Evolutionary conservation across 192 early-diverging fungal species (phyloP).

Genomic region (Umbelopsis isabellina): DNA sequence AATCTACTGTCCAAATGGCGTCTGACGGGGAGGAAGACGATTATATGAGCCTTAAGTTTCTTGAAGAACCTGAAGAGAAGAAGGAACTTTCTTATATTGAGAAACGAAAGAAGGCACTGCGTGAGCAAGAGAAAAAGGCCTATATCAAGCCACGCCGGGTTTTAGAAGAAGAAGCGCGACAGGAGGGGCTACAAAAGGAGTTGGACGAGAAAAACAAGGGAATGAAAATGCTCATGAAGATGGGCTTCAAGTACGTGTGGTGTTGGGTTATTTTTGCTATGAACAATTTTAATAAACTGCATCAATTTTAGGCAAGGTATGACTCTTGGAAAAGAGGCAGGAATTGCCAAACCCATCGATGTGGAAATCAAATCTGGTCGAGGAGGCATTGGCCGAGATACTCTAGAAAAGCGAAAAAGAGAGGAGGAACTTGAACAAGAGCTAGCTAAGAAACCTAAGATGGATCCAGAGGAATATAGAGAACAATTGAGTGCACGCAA

Average conservation of each 20-base stretch:
- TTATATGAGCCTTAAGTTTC: slow-evolving; percentile 54
- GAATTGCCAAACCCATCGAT: slow-evolving; percentile 33
- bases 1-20: background rate
- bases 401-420: slow-evolving; percentile 33
- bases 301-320: slow-evolving; percentile 37
- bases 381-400: slow-evolving; percentile 53
- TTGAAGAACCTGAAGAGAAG: slow-evolving; percentile 36
- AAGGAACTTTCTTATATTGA: slow-evolving; percentile 43
- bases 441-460: slow-evolving; percentile 22
- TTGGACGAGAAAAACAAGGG: slow-evolving; percentile 55
- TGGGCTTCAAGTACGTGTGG: slow-evolving; percentile 58
- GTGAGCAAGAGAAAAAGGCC: slow-evolving; percentile 42
- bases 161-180: slow-evolving; percentile 52
- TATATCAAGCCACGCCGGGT: slow-evolving; percentile 46
- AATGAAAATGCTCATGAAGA: slow-evolving; percentile 59
- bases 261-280: background rate
- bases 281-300: background rate
- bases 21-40: slow-evolving; percentile 51
- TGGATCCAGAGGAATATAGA: slow-evolving; percentile 46
- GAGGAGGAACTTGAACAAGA: slow-evolving; percentile 42
- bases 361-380: slow-evolving; percentile 38
- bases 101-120: slow-evolving; percentile 44
- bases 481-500: slow-evolving; percentile 34
- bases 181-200: slow-evolving; percentile 48
- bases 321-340: slow-evolving; percentile 40